These are phyloP conservation scores for Calocera viscosa DNA, from an alignment of 768 basidiomycete genomes.

Conservation along the genomic window DNA sequence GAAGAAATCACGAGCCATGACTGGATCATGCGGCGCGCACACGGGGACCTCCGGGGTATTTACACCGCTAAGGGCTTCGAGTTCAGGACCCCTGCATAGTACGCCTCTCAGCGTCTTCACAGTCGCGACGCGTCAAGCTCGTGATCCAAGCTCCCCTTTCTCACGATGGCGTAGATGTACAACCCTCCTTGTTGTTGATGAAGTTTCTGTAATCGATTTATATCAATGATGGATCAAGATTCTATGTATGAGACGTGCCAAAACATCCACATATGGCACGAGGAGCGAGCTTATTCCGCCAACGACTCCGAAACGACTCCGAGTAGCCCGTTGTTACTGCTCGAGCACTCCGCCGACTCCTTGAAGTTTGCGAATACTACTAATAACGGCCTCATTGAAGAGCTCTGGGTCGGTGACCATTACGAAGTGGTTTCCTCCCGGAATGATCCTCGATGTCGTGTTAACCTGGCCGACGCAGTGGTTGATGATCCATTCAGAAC, in stretches of 20 bases:
- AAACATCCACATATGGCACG: too few species aligned
- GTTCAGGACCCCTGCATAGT: not conserved
- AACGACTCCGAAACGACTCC: too few species aligned
- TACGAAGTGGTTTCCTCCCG: not conserved
- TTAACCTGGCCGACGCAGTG: not conserved
- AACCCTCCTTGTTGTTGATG: too few species aligned
- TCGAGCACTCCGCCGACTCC: not conserved
- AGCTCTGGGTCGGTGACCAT: not conserved
- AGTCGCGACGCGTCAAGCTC: too few species aligned
- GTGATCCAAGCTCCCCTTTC: too few species aligned
- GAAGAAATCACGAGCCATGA: constrained; percentile 17
- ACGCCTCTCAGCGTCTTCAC: too few species aligned
- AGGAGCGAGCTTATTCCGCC: too few species aligned
- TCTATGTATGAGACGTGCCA: too few species aligned
- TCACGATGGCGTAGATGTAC: too few species aligned
- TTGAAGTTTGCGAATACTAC: not conserved
- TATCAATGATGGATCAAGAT: too few species aligned
- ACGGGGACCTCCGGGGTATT: constrained; percentile 16
- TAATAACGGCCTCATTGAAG: not conserved
- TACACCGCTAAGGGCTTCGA: constrained; percentile 17
- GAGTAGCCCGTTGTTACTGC: too few species aligned
- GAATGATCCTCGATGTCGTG: not conserved
- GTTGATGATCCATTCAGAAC: not conserved
- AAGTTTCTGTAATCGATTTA: too few species aligned
- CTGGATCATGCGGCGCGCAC: constrained; percentile 16